phyloP scores from a whole-genome alignment of 805 yeast genomes.

The Zygotorulaspora danielsina region DNA sequence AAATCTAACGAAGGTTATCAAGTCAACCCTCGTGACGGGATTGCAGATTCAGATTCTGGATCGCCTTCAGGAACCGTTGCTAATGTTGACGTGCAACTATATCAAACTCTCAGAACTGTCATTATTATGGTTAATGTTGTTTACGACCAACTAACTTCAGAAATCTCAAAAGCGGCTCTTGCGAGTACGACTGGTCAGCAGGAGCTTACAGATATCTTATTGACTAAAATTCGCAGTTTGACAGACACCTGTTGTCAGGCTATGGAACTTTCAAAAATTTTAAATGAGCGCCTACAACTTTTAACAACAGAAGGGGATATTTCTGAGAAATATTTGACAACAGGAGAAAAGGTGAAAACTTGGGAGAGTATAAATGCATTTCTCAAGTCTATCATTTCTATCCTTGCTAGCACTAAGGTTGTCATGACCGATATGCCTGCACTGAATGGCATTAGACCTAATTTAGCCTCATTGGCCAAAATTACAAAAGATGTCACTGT shows the following conservation, averaged over 20 bases:
- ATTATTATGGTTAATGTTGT: constrained; percentile 71
- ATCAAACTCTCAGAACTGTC: constrained; percentile 59
- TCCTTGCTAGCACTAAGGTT: constrained; percentile 75
- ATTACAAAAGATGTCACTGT: constrained; percentile 90
- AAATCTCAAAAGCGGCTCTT: constrained; percentile 60
- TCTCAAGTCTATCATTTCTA: constrained; percentile 75
- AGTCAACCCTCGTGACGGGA: constrained; percentile 7
- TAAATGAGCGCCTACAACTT: constrained; percentile 52
- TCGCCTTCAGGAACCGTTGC: constrained; percentile 35
- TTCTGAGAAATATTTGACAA: constrained; percentile 39
- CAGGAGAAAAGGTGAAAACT: constrained; percentile 55
- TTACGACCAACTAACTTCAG: constrained; percentile 65
- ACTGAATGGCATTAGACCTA: constrained; percentile 72
- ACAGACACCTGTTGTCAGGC: constrained; percentile 74
- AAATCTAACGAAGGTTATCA: constrained; percentile 12
- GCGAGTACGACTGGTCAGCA: constrained; percentile 43
- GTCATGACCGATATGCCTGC: constrained; percentile 79
- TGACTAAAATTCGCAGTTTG: constrained; percentile 67
- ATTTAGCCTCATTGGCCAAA: constrained; percentile 75
- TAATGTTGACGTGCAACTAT: constrained; percentile 63
- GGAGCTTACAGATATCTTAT: constrained; percentile 36
- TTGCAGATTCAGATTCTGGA: constrained; percentile 16
- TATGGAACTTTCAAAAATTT: constrained; percentile 72
- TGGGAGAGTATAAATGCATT: constrained; percentile 86
- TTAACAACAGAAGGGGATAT: constrained; percentile 32